Percentiles rank a stretch among this genome's conserved stretches.
Evolutionary conservation across 148 eudicot genomes (phyloP).

Genomic region (Rhododendron williamsianum): DNA sequence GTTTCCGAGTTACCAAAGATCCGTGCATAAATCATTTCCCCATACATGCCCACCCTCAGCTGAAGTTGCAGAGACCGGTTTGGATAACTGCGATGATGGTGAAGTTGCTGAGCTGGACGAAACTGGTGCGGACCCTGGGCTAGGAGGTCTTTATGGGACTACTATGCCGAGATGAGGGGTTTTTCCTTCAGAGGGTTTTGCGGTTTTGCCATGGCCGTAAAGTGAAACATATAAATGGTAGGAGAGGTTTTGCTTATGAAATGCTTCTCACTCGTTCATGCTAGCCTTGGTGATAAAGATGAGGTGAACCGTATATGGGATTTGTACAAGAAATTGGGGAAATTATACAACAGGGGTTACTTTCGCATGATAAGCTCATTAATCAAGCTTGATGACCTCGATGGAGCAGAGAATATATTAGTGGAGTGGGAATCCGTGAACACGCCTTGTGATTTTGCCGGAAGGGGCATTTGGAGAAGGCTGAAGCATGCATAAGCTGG

Average conservation of each 20-base stretch:
- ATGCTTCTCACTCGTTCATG: constrained; percentile 27
- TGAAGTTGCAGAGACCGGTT: constrained; percentile 18
- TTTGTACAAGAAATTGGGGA: constrained; percentile 20
- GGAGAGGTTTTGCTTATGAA: constrained; percentile 26
- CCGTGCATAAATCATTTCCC: constrained; percentile 60
- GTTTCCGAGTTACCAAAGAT: constrained; percentile 50
- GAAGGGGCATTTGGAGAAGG: constrained; percentile 32
- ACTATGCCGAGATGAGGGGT: constrained; percentile 17
- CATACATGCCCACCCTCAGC: constrained; percentile 54
- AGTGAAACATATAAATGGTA: constrained; percentile 44
- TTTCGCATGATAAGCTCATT: constrained; percentile 31
- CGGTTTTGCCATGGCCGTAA: constrained; percentile 51
- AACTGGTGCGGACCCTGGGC: constrained; percentile 28
- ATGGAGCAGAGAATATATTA: constrained; percentile 29
- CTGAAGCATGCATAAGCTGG: constrained; percentile 19
- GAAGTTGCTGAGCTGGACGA: constrained; percentile 28
- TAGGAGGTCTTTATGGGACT: constrained; percentile 55
- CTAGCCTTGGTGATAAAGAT: constrained; percentile 27
- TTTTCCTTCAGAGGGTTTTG: constrained; percentile 26
- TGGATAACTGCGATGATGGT: constrained; percentile 13
- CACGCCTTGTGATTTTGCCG: constrained; percentile 12
- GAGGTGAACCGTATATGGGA: constrained; percentile 37
- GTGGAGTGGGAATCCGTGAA: constrained; percentile 19
- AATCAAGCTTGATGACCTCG: constrained; percentile 30
- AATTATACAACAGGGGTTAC: constrained; percentile 21